Base-by-base conservation (phyloP, 352 stramenopile genomes). In the Globisporangium echinulatum region DNA sequence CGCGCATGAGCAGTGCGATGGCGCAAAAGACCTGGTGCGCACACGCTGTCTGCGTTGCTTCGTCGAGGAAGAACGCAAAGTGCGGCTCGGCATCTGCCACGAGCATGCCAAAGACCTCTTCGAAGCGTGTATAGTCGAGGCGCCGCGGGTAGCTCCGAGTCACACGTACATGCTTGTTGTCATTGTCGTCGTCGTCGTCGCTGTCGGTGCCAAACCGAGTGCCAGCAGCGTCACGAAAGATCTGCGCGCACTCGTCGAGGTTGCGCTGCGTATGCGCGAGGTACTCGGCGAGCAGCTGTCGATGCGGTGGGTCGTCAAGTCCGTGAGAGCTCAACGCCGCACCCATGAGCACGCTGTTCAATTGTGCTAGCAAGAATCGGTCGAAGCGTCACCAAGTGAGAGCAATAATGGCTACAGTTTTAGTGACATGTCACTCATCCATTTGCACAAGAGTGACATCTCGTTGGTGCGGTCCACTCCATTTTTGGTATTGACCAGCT, bases 81-180 rank as follows among this genome's bases (percentile, higher is more conserved):
- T 90, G 82, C 5, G 77, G 82, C 40, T 85, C 71, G 0, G 71
- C 65, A 51, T 92, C 80, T 0, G 72, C 60, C 49, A 92, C 66
- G 3, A 92, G 71, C 74, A 90, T 78, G 11, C 80, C 82, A 49
- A 90, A 90, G 2, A 92, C 64, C 44, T 92, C 82, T 48, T 90
- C 79, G 62, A 92, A 92, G 39, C 86, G 71, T 11, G 53, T 11
- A 7, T 71, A 63, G 17, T 69, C 63, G 39, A 92, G 60, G 52
- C 76, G 70, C 8, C 78, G 76, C 7, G 77, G 67, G 61, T 88
- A 88, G 11, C 50, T 25, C 9, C 52, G 40, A 15, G 53, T 58
- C 17, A 3, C 25, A 33, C 25, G 7, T 44, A 44, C 40, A 44
- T 44, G 40, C n/a, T 43, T 40, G 17, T 33, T 17, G 14, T 57